phyloP scores from a whole-genome alignment of 1,139 yeast genomes.

The Candida pseudoviswanathii region DNA sequence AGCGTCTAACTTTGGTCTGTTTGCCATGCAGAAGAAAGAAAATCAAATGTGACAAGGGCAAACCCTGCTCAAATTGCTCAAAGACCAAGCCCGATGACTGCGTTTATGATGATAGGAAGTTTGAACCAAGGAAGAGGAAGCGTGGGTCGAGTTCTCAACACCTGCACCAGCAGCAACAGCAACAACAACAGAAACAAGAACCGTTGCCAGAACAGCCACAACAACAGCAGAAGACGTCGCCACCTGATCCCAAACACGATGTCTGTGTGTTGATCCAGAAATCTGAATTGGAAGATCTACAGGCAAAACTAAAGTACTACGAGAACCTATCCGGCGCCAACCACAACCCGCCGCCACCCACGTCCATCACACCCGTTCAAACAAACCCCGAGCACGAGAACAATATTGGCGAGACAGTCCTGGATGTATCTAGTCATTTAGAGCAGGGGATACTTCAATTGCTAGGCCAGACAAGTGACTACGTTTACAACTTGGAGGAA shows the following conservation, averaged over 20 bases:
- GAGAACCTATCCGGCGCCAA: slow-evolving; percentile 4
- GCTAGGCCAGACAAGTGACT: slow-evolving; percentile 30
- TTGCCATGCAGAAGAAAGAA: slow-evolving; percentile 42
- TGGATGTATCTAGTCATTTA: slow-evolving; percentile 19
- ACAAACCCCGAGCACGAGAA: not conserved
- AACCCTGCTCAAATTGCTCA: slow-evolving; percentile 44
- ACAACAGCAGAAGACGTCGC: not conserved
- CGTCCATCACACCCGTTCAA: not conserved
- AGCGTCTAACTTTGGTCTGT: slow-evolving; percentile 40
- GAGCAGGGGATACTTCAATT: slow-evolving; percentile 32
- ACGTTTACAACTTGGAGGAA: slow-evolving; percentile 30
- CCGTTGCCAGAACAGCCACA: not conserved
- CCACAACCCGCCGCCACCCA: not conserved
- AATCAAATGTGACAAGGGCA: slow-evolving; percentile 43
- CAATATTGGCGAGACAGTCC: slow-evolving; percentile 5
- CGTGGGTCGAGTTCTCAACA: not conserved
- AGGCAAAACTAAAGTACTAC: slow-evolving; percentile 15
- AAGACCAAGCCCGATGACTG: slow-evolving; percentile 23
- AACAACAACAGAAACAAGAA: not conserved
- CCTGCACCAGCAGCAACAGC: not conserved
- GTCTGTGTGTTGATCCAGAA: slow-evolving; percentile 17
- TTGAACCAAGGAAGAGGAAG: slow-evolving; percentile 4
- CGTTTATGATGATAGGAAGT: slow-evolving; percentile 14
- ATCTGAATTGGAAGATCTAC: slow-evolving; percentile 17
- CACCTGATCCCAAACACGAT: slow-evolving; percentile 8